phyloP scores from a whole-genome alignment of 2,329 filamentous ascomycete genomes.

The Pezicula radicicola region DNA sequence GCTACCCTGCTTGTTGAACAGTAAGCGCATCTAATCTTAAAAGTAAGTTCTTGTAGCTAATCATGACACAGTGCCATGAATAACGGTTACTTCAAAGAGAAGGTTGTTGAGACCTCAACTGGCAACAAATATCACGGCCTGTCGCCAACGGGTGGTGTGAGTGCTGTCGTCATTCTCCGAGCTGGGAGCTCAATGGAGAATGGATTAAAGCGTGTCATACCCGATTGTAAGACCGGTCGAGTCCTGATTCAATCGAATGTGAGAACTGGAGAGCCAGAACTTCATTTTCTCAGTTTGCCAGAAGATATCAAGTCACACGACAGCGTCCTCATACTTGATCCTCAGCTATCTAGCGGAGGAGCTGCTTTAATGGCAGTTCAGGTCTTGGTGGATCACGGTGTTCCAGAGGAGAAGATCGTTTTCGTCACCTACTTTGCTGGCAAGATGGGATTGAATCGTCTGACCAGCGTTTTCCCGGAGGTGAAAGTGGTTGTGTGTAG shows the following conservation, averaged over 20 bases:
- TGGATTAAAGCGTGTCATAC: constrained; percentile 84
- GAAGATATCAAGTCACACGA: constrained; percentile 70
- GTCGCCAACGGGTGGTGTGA: constrained; percentile 67
- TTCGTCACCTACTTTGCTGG: constrained; percentile 93
- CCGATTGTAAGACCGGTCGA: constrained; percentile 86
- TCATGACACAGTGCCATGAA: constrained; percentile 62
- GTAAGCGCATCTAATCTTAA: constrained; percentile 36
- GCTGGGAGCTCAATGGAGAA: constrained; percentile 87
- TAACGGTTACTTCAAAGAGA: constrained; percentile 66
- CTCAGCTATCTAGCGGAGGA: constrained; percentile 92
- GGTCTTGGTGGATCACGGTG: constrained; percentile 92
- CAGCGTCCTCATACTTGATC: constrained; percentile 82
- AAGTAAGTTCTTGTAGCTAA: constrained; percentile 6
- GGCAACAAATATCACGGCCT: constrained; percentile 70
- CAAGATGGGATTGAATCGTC: constrained; percentile 74
- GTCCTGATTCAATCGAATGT: constrained; percentile 88
- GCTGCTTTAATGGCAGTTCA: constrained; percentile 89
- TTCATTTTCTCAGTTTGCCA: constrained; percentile 85
- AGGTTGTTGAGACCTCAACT: constrained; percentile 67
- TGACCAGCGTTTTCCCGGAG: constrained; percentile 85
- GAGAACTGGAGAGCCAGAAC: constrained; percentile 82
- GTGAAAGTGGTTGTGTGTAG: constrained; percentile 84
- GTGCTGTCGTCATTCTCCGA: constrained; percentile 83
- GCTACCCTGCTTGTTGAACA: constrained; percentile 81
- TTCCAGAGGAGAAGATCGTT: constrained; percentile 78